Base-by-base conservation (phyloP, 352 stramenopile species). In the Phytophthora hybrid region DNA sequence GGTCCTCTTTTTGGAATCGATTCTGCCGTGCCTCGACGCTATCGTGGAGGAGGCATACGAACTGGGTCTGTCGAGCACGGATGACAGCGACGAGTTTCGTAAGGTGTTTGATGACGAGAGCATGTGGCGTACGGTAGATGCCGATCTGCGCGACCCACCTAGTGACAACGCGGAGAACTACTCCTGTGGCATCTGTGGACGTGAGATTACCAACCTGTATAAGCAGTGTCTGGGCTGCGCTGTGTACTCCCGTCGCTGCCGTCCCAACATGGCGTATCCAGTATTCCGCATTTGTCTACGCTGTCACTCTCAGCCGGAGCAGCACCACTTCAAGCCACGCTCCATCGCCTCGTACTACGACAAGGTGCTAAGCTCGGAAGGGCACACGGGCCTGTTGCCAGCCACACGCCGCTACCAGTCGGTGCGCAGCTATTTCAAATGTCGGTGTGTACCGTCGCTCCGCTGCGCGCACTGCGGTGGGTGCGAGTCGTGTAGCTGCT, bases 121-220 rank as follows among this genome's bases (percentile, higher is more conserved):
- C 39, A 87, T 93, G 76, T 94, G 84, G 84, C 90, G 89, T 57
- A 71, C 79, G 3, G 84, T 94, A 9, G 87, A 94, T 66, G 77
- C 85, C 39, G 80, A 88, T 21, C 54, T 93, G 63, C 78, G 59
- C 23, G 69, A 83, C 49, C 66, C 69, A 69, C 76, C 61, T 51
- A 54, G 32, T 10, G 70, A 81, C 53, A 75, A 66, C 13, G 65
- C 63, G 8, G 85, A 89, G 9, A 79, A 82, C 47, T 94, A 93
- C 66, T 71, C 66, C 51, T 94, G 88, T 51, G 81, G 82, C 19
- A 86, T 94, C 58, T 94, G 86, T 69, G 74, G 76, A 0, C 80
- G 87, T 1, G 89, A 96, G 71, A 86, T 96, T n/a, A 86, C 85
- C 23, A 96, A 96, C 71, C 80, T 91, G 57, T 94, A 94, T 79